Evolutionary conservation across 1,284 basidiomycete species (phyloP).

Genomic region (Ustilago shanxiensis): DNA sequence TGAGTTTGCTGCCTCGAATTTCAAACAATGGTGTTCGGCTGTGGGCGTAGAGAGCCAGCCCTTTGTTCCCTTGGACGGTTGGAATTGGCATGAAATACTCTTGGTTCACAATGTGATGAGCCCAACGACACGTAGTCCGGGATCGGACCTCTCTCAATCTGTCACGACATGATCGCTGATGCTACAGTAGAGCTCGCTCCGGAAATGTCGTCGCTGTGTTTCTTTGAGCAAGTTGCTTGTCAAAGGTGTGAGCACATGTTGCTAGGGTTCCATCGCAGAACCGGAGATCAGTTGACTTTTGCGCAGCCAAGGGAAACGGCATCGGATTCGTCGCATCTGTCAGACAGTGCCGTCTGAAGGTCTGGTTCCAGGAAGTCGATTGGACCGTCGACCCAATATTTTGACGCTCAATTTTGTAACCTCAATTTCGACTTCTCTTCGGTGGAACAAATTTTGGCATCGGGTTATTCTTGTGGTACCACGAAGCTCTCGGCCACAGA

Average conservation of each 20-base stretch:
- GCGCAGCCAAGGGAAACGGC: neutral
- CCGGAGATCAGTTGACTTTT: too few species aligned
- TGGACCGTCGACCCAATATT: neutral
- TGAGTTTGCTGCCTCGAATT: neutral
- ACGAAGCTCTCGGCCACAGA: too few species aligned
- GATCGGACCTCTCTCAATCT: neutral
- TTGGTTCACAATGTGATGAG: neutral
- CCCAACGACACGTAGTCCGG: neutral
- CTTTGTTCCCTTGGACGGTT: too few species aligned
- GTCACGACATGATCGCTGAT: constrained; percentile 1
- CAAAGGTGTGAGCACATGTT: too few species aligned
- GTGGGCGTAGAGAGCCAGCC: neutral
- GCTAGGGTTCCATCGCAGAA: too few species aligned
- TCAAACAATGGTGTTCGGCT: neutral
- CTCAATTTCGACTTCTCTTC: too few species aligned
- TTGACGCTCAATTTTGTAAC: neutral
- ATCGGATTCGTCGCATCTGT: neutral
- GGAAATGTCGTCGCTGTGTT: too few species aligned
- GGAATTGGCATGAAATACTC: neutral
- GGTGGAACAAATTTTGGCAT: too few species aligned
- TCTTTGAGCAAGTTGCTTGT: too few species aligned
- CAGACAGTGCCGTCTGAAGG: neutral
- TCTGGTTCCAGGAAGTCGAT: too few species aligned
- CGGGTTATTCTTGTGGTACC: too few species aligned
- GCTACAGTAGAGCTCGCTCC: neutral